phyloP scores from a whole-genome alignment of 2,329 filamentous ascomycete genomes.

The Elsinoe batatas region DNA sequence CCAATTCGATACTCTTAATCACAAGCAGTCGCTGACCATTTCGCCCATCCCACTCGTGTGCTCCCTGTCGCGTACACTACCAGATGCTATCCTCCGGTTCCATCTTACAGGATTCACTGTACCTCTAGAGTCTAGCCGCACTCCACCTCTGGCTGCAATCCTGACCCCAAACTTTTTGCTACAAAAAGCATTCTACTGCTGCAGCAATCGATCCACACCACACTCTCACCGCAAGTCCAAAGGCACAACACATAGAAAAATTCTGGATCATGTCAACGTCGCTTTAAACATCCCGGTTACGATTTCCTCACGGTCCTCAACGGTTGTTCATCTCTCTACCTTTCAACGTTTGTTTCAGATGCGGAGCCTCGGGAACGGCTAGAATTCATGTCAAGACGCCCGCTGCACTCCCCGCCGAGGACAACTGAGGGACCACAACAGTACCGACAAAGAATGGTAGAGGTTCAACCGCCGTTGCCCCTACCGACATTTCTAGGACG shows the following conservation, averaged over 20 bases:
- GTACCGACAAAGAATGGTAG: slow-evolving; percentile 7
- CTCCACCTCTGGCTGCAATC: slow-evolving; percentile 6
- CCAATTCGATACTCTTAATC: slow-evolving; percentile 6
- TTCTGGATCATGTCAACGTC: not conserved
- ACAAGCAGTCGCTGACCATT: not conserved
- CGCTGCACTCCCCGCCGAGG: not conserved
- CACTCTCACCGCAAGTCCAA: slow-evolving; percentile 4
- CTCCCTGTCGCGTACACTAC: not conserved
- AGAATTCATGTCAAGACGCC: slow-evolving; percentile 11
- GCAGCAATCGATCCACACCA: slow-evolving; percentile 3
- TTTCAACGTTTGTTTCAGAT: slow-evolving; percentile 11
- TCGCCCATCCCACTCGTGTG: slow-evolving; percentile 3
- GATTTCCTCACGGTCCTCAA: slow-evolving; percentile 3
- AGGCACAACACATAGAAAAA: not conserved
- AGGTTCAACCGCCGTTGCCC: slow-evolving; percentile 10
- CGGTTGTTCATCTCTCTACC: slow-evolving; percentile 10
- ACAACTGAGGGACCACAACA: not conserved
- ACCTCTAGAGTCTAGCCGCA: slow-evolving; percentile 1
- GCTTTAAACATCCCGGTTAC: not conserved
- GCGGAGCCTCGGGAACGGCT: slow-evolving; percentile 10
- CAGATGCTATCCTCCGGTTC: not conserved
- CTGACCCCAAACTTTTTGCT: slow-evolving; percentile 6
- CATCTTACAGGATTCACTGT: not conserved
- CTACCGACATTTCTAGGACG: slow-evolving; percentile 11
- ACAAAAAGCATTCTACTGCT: slow-evolving; percentile 11